Evolutionary conservation across 83 land plant species (phyloP).

Genomic region (Picea abies): DNA sequence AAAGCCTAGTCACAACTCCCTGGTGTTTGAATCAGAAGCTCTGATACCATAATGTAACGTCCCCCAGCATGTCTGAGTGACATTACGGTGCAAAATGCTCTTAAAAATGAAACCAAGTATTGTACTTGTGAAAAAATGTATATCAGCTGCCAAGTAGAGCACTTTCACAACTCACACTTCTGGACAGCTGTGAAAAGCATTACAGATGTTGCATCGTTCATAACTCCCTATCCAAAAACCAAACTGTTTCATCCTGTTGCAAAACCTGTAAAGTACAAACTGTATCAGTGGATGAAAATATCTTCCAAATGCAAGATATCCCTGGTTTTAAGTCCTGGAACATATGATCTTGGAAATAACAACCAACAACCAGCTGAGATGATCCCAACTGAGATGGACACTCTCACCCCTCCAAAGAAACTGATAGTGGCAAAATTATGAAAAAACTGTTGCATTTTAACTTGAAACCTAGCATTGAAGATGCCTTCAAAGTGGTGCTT

Average conservation of each 20-base stretch:
- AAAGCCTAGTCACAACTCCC: neutral
- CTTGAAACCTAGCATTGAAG: too few species aligned
- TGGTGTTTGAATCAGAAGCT: neutral
- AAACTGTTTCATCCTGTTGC: constrained; percentile 58
- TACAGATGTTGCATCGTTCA: constrained; percentile 60
- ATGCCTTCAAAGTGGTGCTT: constrained; percentile 75
- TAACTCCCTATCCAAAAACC: constrained; percentile 61
- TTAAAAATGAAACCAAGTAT: constrained; percentile 18
- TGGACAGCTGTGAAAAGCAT: constrained; percentile 52
- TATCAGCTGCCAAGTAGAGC: constrained; percentile 31
- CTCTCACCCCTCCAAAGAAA: too few species aligned
- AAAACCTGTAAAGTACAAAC: constrained; percentile 53
- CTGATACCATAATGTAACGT: too few species aligned
- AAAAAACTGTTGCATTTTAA: too few species aligned
- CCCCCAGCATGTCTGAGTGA: too few species aligned
- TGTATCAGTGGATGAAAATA: constrained; percentile 49
- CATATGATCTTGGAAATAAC: too few species aligned
- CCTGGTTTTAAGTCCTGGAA: too few species aligned
- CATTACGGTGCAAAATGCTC: too few species aligned
- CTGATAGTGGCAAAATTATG: too few species aligned
- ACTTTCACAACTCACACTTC: constrained; percentile 33
- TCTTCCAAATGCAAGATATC: constrained; percentile 35
- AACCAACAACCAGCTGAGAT: too few species aligned
- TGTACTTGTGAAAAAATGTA: constrained; percentile 47
- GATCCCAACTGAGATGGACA: too few species aligned